Base-by-base conservation (phyloP, 768 basidiomycete genomes). In the Rhodocollybia butyracea region DNA sequence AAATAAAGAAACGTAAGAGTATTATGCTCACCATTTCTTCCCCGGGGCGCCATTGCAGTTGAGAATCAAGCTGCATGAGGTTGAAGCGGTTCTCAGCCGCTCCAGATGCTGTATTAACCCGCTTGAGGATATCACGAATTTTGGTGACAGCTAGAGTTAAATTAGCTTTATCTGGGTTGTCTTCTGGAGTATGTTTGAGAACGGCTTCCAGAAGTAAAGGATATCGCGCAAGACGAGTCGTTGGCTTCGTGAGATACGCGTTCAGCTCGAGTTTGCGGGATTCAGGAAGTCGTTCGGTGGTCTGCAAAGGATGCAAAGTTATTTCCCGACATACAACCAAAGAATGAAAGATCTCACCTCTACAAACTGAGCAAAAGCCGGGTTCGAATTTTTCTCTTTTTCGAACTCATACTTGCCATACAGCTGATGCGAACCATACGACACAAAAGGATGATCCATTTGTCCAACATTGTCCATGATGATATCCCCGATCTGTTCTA, bases 361-460 rank as follows among this genome's bases (percentile, higher is more conserved):
- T 29, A 98, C 97, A 69, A 98, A 99, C 57, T 85, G 84, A 51
- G 93, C 89, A 73, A 99, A 99, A 12, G 85, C 89, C 5, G 89
- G 83, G 72, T 99, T 99, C 48, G 86, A 81, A 54, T 81, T 86
- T 77, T 98, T 98, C 79, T 98, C 97, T 79, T 92, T 96, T 76
- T 99, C 97, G 69, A 99, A 98, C 73, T 98, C 95, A 68, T 93
- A 98, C 71, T 98, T 99, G 12, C 97, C 97, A 66, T 96, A 98
- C 55, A 98, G 75, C 70, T 99, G 97, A 66, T 98, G 96, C 8
- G 94, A 86, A 41, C 96, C 97, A 64, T 98, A 99, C 31, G 84
- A 84, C 46, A 98, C 94, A 64, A 98, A 99, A 1, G 97, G 97
- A 34, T 50, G 24, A 10, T 77, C 82, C 62, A 99, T 97, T 65